Conservation (phyloP, 2,329 filamentous ascomycete genomes). For the Zymoseptoria pseudotritici region DNA sequence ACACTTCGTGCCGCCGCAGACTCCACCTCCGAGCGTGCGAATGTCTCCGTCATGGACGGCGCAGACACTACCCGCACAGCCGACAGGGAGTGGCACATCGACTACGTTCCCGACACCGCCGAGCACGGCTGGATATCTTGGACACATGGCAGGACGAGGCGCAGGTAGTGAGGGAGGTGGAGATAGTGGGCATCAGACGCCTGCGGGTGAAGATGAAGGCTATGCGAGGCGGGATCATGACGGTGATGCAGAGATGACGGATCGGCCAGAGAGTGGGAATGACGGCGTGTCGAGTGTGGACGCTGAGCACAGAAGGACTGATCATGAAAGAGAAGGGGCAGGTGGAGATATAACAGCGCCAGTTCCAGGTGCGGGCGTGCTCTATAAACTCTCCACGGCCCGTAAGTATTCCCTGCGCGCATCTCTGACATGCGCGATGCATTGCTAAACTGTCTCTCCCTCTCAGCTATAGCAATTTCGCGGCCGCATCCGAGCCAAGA, state of each 20-base stretch:
- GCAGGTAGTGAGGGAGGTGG: slow-evolving; percentile 18
- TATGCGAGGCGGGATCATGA: slow-evolving; percentile 31
- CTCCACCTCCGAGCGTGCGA: slow-evolving; percentile 42
- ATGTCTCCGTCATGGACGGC: slow-evolving; percentile 40
- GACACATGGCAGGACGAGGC: slow-evolving; percentile 20
- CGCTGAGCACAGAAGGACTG: slow-evolving; percentile 35
- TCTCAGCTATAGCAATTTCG: slow-evolving; percentile 35
- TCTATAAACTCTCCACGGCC: slow-evolving; percentile 23
- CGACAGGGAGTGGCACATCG: neutral
- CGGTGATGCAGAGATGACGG: slow-evolving; percentile 37
- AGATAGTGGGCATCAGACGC: slow-evolving; percentile 22
- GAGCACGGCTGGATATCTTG: slow-evolving; percentile 31
- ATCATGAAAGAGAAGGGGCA: slow-evolving; percentile 39
- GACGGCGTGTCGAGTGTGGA: slow-evolving; percentile 17
- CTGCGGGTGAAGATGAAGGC: slow-evolving; percentile 14
- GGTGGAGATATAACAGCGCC: slow-evolving; percentile 4
- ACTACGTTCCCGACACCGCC: slow-evolving; percentile 35
- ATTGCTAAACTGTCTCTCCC: slow-evolving; percentile 30
- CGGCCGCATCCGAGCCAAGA: slow-evolving; percentile 52
- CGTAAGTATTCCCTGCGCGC: slow-evolving; percentile 25
- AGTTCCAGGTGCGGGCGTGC: slow-evolving; percentile 6
- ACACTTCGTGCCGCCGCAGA: slow-evolving; percentile 36
- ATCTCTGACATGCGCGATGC: slow-evolving; percentile 20
- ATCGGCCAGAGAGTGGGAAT: slow-evolving; percentile 13
- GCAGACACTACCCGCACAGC: slow-evolving; percentile 11